phyloP scores from a whole-genome alignment of 352 stramenopile genomes.

The Globisporangium yorkense region DNA sequence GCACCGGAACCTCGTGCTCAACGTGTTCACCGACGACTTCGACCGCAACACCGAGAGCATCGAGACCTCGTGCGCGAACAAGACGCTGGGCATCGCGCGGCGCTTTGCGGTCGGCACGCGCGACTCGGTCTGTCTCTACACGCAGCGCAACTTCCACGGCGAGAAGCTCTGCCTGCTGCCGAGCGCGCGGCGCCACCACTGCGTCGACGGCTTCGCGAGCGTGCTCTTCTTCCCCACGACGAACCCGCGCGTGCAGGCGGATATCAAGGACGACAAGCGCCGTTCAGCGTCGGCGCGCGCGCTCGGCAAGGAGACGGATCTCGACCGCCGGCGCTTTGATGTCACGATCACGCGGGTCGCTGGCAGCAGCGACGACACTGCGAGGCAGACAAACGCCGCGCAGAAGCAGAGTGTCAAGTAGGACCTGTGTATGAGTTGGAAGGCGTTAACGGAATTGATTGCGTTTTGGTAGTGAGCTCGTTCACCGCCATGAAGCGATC shows the following conservation, averaged over 20 bases:
- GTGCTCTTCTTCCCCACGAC: constrained; percentile 17
- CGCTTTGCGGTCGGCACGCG: constrained; percentile 13
- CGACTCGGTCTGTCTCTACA: constrained; percentile 16
- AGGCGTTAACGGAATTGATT: too few relatives aligned
- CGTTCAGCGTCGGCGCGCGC: constrained; percentile 6
- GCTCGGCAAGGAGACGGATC: constrained; percentile 11
- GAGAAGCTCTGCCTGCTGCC: constrained; percentile 16
- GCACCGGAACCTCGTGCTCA: constrained; percentile 12
- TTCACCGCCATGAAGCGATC: too few relatives aligned
- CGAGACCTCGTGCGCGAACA: constrained; percentile 8
- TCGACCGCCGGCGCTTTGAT: constrained; percentile 12
- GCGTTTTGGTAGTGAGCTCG: too few relatives aligned
- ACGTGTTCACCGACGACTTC: constrained; percentile 17
- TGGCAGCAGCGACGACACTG: background rate
- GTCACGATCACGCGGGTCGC: constrained; percentile 5
- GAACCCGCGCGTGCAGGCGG: constrained; percentile 10
- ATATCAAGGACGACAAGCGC: constrained; percentile 12
- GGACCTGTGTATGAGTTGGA: too few relatives aligned
- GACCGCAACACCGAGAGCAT: constrained; percentile 14
- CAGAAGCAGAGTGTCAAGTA: too few relatives aligned
- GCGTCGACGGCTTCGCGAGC: constrained; percentile 14
- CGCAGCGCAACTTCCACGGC: constrained; percentile 15
- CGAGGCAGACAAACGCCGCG: background rate
- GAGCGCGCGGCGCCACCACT: constrained; percentile 9
- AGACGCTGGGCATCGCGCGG: constrained; percentile 9